Evolutionary conservation across 352 stramenopile genomes (phyloP).

Genomic region (Poterioochromonas sp.): DNA sequence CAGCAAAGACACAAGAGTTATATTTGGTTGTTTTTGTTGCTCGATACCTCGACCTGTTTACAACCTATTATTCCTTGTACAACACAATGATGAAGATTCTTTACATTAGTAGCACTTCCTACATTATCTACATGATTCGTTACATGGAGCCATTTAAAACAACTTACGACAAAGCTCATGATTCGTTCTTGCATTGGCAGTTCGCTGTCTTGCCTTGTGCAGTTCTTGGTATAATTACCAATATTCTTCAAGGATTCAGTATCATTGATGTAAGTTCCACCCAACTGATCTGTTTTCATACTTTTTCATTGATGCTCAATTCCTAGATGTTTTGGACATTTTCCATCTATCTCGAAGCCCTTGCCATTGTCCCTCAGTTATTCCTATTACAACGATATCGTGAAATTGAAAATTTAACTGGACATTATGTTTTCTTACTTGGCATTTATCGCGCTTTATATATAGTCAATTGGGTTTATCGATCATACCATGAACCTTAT

Average conservation of each 20-base stretch:
- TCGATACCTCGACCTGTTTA: constrained; percentile 97
- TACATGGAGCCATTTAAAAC: constrained; percentile 87
- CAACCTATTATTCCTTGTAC: constrained; percentile 64
- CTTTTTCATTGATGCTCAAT: neutral
- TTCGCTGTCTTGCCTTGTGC: constrained; percentile 91
- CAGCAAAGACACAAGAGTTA: constrained; percentile 93
- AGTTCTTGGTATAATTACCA: constrained; percentile 86
- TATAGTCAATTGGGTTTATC: constrained; percentile 99
- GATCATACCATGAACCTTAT: constrained; percentile 81
- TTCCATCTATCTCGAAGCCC: constrained; percentile 95
- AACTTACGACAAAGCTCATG: constrained; percentile 95
- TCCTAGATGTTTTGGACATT: constrained; percentile 88
- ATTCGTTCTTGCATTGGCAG: constrained; percentile 96
- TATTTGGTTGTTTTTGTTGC: constrained; percentile 97
- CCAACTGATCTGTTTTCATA: neutral
- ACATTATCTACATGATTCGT: constrained; percentile 96
- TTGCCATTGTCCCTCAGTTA: constrained; percentile 97
- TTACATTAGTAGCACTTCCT: constrained; percentile 88
- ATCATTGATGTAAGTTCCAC: constrained; percentile 59
- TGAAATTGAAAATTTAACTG: constrained; percentile 96
- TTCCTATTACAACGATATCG: constrained; percentile 95
- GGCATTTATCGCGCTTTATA: constrained; percentile 94
- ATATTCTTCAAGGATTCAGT: constrained; percentile 72
- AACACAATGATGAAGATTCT: constrained; percentile 98
- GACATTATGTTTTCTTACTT: constrained; percentile 98